Evolutionary conservation across 345 rosid species (phyloP).

Genomic region (Gossypium herbaceum): DNA sequence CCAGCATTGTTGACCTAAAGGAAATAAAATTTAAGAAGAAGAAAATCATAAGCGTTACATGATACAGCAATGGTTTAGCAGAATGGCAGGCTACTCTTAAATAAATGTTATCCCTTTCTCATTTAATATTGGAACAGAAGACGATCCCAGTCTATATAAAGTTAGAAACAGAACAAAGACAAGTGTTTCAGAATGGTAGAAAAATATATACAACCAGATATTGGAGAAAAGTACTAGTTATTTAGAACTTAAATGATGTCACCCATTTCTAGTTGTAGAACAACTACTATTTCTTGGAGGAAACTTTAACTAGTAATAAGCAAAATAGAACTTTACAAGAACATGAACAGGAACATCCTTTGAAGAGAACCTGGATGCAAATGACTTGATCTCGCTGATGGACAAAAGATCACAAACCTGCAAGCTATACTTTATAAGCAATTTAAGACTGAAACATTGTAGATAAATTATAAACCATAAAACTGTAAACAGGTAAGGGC

Average conservation of each 20-base stretch:
- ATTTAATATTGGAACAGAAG: not conserved
- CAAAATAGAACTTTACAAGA: slow-evolving; percentile 41
- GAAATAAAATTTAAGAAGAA: not conserved
- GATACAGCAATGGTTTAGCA: not conserved
- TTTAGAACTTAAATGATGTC: not conserved
- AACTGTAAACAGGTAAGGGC: not conserved
- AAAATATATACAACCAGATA: not conserved
- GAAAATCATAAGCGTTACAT: not conserved
- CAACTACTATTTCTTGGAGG: not conserved
- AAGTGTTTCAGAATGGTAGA: not conserved
- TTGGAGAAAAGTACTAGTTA: not conserved
- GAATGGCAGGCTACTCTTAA: not conserved
- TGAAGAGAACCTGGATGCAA: slow-evolving; percentile 68
- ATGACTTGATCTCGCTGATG: slow-evolving; percentile 64
- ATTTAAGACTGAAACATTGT: slow-evolving; percentile 5
- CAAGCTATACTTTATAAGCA: slow-evolving; percentile 26
- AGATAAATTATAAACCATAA: not conserved
- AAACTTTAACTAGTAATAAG: not conserved
- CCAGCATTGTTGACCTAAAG: slow-evolving; percentile 91
- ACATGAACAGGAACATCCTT: slow-evolving; percentile 75
- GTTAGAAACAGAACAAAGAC: not conserved
- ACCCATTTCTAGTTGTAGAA: not conserved
- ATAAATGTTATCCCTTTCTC: not conserved
- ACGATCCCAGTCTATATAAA: not conserved
- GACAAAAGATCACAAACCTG: slow-evolving; percentile 93